These are phyloP conservation scores for Penicillium brasilianum DNA, from an alignment of 2,329 filamentous ascomycete species.

Conservation along the genomic window DNA sequence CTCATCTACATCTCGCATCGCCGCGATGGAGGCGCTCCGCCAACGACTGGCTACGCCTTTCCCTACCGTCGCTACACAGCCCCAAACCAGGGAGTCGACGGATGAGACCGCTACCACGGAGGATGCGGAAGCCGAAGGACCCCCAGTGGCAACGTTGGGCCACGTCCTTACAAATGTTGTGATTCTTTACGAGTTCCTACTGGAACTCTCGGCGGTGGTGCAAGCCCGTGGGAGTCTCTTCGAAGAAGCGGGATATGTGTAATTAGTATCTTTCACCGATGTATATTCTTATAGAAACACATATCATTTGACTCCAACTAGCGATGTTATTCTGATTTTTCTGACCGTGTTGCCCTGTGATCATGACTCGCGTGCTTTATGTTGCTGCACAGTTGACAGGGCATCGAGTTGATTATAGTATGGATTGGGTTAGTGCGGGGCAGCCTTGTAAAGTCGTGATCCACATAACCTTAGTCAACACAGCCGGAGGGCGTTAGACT, in stretches of 20 bases:
- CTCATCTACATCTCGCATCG: constrained; percentile 31
- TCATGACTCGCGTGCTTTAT: too few relatives aligned
- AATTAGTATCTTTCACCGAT: neutral
- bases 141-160: constrained; percentile 68
- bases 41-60: constrained; percentile 44
- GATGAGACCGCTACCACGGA: constrained; percentile 21
- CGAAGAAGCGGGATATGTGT: constrained; percentile 70
- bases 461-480: too few relatives aligned
- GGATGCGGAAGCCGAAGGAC: constrained; percentile 34
- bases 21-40: constrained; percentile 40
- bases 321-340: neutral
- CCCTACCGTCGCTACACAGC: constrained; percentile 15
- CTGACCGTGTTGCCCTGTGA: neutral
- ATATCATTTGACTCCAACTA: neutral
- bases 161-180: constrained; percentile 81
- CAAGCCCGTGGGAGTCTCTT: constrained; percentile 77
- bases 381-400: neutral
- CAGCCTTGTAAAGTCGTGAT: too few relatives aligned
- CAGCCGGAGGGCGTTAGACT: too few relatives aligned
- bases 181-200: constrained; percentile 77
- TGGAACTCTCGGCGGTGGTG: constrained; percentile 75
- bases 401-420: too few relatives aligned
- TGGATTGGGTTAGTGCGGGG: too few relatives aligned
- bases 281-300: neutral
- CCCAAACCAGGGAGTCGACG: neutral